phyloP scores from a whole-genome alignment of 2,329 filamentous ascomycete genomes.

The Tolypocladium ovalisporum region DNA sequence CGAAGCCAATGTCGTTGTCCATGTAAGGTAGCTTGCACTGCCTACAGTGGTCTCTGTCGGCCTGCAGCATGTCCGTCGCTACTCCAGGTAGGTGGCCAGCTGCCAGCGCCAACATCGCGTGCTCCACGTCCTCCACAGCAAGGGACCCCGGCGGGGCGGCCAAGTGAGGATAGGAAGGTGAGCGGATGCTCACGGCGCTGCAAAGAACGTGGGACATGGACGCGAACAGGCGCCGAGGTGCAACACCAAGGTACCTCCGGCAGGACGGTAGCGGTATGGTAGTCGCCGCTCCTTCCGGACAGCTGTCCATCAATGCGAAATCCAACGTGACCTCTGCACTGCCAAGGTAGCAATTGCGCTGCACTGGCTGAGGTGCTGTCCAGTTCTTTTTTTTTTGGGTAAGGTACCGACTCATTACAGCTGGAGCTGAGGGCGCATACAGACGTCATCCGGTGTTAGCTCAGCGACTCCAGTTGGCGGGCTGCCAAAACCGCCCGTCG shows the following conservation, averaged over 20 bases:
- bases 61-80: background rate
- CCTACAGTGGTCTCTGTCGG: background rate
- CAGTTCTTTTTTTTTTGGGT: background rate
- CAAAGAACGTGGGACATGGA: background rate
- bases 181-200: background rate
- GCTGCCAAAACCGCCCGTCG: background rate
- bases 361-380: too few species aligned
- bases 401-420: too few species aligned
- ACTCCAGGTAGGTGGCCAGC: background rate
- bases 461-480: background rate
- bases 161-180: background rate
- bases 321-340: background rate
- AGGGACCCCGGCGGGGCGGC: background rate
- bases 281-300: background rate
- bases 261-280: background rate
- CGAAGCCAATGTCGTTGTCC: too few species aligned
- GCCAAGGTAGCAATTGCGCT: background rate
- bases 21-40: too few species aligned
- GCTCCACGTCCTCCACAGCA: background rate
- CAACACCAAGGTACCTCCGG: background rate
- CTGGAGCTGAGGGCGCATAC: background rate
- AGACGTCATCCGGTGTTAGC: background rate
- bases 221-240: background rate
- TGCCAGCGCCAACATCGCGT: background rate
- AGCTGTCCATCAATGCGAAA: background rate